Conservation (phyloP, 768 basidiomycete genomes). For the Collybia sp. region DNA sequence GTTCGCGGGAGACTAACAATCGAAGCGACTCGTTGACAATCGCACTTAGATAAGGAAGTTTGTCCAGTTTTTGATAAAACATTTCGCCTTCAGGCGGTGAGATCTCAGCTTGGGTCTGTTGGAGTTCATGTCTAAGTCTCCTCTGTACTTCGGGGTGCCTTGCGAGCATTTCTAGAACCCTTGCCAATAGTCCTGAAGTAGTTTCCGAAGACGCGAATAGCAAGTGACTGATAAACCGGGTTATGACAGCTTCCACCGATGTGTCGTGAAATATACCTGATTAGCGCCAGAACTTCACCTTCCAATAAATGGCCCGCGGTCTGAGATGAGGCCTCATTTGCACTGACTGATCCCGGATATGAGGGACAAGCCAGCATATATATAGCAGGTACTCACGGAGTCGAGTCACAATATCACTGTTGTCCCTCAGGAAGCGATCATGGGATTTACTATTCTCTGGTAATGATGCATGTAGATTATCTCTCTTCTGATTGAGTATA, state of each 20-base stretch:
- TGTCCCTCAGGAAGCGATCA: slow-evolving; percentile 21
- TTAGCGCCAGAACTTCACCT: slow-evolving; percentile 18
- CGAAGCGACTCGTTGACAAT: slow-evolving; percentile 19
- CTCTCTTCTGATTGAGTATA: slow-evolving; percentile 21
- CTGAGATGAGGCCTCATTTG: slow-evolving; percentile 12
- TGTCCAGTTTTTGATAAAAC: slow-evolving; percentile 13
- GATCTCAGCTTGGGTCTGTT: neutral
- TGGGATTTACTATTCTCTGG: slow-evolving; percentile 14
- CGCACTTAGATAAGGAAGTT: slow-evolving; percentile 18
- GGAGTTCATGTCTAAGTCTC: slow-evolving; percentile 17
- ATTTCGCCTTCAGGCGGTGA: slow-evolving; percentile 5
- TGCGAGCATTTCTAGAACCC: slow-evolving; percentile 16
- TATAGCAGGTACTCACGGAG: slow-evolving; percentile 17
- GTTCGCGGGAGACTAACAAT: slow-evolving; percentile 6
- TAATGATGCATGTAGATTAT: too few species aligned
- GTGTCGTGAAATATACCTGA: slow-evolving; percentile 9
- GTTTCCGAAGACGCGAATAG: slow-evolving; percentile 21
- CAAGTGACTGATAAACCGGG: slow-evolving; percentile 11
- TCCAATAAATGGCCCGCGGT: slow-evolving; percentile 15
- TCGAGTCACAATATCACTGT: slow-evolving; percentile 25
- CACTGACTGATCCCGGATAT: slow-evolving; percentile 11
- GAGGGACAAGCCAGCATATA: neutral
- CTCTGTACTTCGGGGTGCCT: slow-evolving; percentile 16
- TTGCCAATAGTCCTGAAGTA: slow-evolving; percentile 17
- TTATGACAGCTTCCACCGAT: neutral